Conservation (phyloP, 805 yeast genomes). For the Wickerhamomyces ciferrii region DNA sequence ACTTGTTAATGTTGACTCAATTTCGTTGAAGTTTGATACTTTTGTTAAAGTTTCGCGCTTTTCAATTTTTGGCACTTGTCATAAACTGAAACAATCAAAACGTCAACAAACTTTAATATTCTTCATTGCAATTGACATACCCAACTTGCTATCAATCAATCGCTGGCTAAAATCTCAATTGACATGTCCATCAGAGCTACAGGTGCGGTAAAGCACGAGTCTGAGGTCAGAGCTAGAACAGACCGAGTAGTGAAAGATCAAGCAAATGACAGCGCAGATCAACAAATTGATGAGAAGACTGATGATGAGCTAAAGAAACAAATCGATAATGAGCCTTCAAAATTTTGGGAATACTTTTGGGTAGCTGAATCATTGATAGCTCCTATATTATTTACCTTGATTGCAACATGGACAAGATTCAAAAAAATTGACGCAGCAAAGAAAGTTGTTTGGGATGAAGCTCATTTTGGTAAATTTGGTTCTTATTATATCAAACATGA, state of each 20-base stretch:
- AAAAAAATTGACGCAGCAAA: slow-evolving; percentile 51
- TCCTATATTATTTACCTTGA: slow-evolving; percentile 37
- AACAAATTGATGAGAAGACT: background rate
- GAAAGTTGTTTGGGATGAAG: slow-evolving; percentile 84
- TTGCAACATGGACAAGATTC: slow-evolving; percentile 52
- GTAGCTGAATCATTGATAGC: slow-evolving; percentile 22
- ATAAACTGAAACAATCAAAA: too few relatives aligned
- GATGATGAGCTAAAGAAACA: background rate
- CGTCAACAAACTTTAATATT: too few relatives aligned
- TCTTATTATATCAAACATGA: slow-evolving; percentile 74
- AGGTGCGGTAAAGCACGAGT: slow-evolving; percentile 2
- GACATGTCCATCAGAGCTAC: background rate
- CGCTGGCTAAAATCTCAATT: background rate
- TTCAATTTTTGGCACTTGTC: too few relatives aligned
- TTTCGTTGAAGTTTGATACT: too few relatives aligned
- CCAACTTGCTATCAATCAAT: background rate
- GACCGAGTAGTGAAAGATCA: background rate
- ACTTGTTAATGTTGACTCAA: too few relatives aligned
- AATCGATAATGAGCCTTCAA: background rate
- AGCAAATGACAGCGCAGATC: background rate
- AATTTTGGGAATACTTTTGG: background rate
- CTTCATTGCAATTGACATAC: too few relatives aligned
- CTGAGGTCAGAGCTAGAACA: background rate
- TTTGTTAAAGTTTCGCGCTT: too few relatives aligned
- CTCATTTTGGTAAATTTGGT: slow-evolving; percentile 86